A percentile compares a stretch with the other conserved stretches of the same genome.
These are phyloP conservation scores for Lactarius tabidus DNA, from an alignment of 768 basidiomycete species.

Conservation along the genomic window DNA sequence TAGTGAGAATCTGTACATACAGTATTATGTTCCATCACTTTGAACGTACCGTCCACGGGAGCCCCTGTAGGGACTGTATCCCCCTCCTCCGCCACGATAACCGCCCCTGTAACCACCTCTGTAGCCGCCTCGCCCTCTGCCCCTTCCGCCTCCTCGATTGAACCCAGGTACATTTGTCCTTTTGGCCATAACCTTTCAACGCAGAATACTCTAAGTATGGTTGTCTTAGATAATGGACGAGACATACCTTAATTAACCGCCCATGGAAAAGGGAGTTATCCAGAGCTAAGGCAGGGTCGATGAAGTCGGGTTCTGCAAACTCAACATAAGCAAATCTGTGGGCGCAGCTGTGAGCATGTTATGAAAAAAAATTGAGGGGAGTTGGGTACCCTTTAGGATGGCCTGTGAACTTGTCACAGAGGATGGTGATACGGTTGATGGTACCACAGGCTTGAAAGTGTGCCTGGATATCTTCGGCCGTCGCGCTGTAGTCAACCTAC, in stretches of 20 bases:
- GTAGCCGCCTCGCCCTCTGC: slow-evolving; percentile 51
- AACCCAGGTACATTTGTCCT: slow-evolving; percentile 95
- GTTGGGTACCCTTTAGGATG: slow-evolving; percentile 89
- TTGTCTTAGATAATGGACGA: not conserved
- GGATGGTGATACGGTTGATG: slow-evolving; percentile 97
- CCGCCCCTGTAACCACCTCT: slow-evolving; percentile 53
- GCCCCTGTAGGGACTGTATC: slow-evolving; percentile 61
- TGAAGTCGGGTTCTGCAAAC: slow-evolving; percentile 89
- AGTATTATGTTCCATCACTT: not conserved
- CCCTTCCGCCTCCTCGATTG: slow-evolving; percentile 76
- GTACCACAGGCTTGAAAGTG: slow-evolving; percentile 98
- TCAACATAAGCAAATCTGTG: slow-evolving; percentile 96
- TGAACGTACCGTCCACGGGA: slow-evolving; percentile 66
- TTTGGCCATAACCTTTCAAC: slow-evolving; percentile 80
- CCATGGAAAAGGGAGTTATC: slow-evolving; percentile 96
- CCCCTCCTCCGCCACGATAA: slow-evolving; percentile 51
- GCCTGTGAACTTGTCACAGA: slow-evolving; percentile 99
- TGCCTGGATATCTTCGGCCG: slow-evolving; percentile 95
- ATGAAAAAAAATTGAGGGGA: slow-evolving; percentile 18
- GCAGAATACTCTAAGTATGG: not conserved
- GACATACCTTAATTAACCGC: slow-evolving; percentile 79
- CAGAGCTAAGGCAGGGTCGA: slow-evolving; percentile 87
- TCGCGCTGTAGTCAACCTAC: slow-evolving; percentile 95
- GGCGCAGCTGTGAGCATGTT: slow-evolving; percentile 12
- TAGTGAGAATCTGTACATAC: slow-evolving; percentile 3